These are phyloP conservation scores for Chenopodium berlandieri DNA, from an alignment of 148 eudicot genomes.

Conservation along the genomic window DNA sequence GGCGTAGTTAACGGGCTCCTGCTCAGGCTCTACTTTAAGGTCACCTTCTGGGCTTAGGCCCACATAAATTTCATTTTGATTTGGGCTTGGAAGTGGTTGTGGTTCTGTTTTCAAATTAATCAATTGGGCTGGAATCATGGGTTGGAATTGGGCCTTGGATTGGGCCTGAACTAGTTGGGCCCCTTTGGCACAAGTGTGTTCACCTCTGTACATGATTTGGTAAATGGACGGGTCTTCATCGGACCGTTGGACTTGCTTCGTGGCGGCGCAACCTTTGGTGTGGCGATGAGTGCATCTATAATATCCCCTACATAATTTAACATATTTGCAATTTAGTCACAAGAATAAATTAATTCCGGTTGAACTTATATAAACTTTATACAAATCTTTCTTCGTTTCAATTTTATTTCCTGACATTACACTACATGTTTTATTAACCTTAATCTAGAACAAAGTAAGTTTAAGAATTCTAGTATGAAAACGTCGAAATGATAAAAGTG, in stretches of 20 bases:
- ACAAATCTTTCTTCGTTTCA: too few relatives aligned
- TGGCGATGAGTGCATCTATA: constrained; percentile 74
- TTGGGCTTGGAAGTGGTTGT: constrained; percentile 18
- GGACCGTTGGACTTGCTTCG: constrained; percentile 62
- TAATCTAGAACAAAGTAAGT: too few relatives aligned
- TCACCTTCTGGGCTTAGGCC: constrained; percentile 27
- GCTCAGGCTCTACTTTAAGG: constrained; percentile 22
- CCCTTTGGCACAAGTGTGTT: constrained; percentile 44
- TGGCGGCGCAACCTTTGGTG: constrained; percentile 60
- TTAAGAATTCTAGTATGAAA: too few relatives aligned
- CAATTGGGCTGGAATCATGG: constrained; percentile 4
- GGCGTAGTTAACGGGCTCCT: constrained; percentile 15
- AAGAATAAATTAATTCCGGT: neutral
- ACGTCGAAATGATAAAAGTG: too few relatives aligned
- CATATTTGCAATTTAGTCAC: neutral
- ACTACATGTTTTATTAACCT: too few relatives aligned
- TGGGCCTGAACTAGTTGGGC: constrained; percentile 7
- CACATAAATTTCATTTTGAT: constrained; percentile 14
- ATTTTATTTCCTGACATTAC: too few relatives aligned
- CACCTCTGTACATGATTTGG: constrained; percentile 50
- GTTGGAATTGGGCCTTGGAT: constrained; percentile 5
- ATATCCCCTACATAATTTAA: constrained; percentile 56
- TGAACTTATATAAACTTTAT: too few relatives aligned
- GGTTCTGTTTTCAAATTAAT: neutral
- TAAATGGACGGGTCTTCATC: constrained; percentile 51